Evolutionary conservation across 129 eudicot genomes (phyloP), one percentile per base, ranked within the genome.

Genomic region (Chrysanthemum lavandulifolium): DNA sequence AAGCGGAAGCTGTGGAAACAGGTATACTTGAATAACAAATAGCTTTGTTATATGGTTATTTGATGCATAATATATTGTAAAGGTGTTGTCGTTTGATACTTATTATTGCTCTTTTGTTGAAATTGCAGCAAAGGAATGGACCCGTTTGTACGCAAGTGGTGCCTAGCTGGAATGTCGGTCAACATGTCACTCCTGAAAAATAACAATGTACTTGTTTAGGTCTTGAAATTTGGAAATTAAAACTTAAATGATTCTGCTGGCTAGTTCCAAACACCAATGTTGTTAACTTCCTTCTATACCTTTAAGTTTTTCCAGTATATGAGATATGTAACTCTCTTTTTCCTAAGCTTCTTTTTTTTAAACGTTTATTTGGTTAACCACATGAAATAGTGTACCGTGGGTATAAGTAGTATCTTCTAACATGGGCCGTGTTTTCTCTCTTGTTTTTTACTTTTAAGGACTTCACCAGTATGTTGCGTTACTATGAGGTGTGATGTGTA

Each of bases 1-100:
- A 84, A 69, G 83, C 85, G 18, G 88, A 84, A 69, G 88, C 88
- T 56, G 85, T 84, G 64, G 88, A 84, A 81, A 84, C 88, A 54
- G 83, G 85, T 81, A 77, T 31, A 69, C 1, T 8, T 13, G 12
- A 43, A 57, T 65, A 13, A 54, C 63, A 74, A 18, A 23, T 47
- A 45, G 7, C 3, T 49, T 14, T 57, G 21, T 67, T 27, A 47
- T 76, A 5, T 67, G 21, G 31, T 66, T 66, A 49, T 7, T 47
- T 29, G 5, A 5, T n/a, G 25, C 0, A 21, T 27, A 51, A 2
- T 60, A 5, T 15, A 4, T 15, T 25, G 2, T 23, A 2, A 43
- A 16, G 4, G 53, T 79, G 19, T 2, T n/a, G 13, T 1, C 2
- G 52, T 7, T 40, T 58, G 0, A 29, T 40, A 29, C 62, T 14